phyloP scores from a whole-genome alignment of 345 rosid species.

The Sisymbrium irio region DNA sequence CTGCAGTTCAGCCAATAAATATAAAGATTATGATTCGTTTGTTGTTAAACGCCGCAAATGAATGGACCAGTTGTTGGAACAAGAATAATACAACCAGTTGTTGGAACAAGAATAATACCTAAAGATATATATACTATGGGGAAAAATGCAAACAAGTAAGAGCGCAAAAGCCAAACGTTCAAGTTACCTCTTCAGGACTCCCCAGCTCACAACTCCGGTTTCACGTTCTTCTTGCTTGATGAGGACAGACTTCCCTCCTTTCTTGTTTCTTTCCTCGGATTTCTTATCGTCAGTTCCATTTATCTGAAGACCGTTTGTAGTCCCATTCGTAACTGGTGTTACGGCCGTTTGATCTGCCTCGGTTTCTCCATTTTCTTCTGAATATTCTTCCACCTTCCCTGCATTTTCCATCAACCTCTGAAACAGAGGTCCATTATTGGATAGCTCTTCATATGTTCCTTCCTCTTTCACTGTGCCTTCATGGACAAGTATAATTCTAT shows the following conservation, averaged over 20 bases:
- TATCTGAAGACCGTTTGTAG: conserved; percentile 41
- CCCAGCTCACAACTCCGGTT: conserved; percentile 87
- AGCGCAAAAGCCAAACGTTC: not conserved
- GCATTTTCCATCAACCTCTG: conserved; percentile 97
- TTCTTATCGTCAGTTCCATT: conserved; percentile 39
- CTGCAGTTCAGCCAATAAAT: conserved; percentile 2
- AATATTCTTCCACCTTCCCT: conserved; percentile 95
- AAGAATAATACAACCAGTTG: not conserved
- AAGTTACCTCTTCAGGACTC: conserved; percentile 71
- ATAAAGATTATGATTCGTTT: not conserved
- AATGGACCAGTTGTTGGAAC: not conserved
- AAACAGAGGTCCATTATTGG: conserved; percentile 66
- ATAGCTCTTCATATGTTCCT: conserved; percentile 92
- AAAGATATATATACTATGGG: not conserved
- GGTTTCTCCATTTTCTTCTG: conserved; percentile 64
- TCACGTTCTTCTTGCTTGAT: conserved; percentile 98
- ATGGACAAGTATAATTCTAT: conserved; percentile 85
- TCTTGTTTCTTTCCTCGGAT: conserved; percentile 32
- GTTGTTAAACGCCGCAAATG: not conserved
- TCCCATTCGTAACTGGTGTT: conserved; percentile 58
- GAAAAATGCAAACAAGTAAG: conserved; percentile 9
- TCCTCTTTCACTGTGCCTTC: conserved; percentile 93
- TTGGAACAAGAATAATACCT: not conserved
- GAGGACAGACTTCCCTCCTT: conserved; percentile 75
- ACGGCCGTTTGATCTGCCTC: conserved; percentile 44